Evolutionary conservation across 2,329 filamentous ascomycete genomes (phyloP).

Genomic region (Fusarium torreyae): DNA sequence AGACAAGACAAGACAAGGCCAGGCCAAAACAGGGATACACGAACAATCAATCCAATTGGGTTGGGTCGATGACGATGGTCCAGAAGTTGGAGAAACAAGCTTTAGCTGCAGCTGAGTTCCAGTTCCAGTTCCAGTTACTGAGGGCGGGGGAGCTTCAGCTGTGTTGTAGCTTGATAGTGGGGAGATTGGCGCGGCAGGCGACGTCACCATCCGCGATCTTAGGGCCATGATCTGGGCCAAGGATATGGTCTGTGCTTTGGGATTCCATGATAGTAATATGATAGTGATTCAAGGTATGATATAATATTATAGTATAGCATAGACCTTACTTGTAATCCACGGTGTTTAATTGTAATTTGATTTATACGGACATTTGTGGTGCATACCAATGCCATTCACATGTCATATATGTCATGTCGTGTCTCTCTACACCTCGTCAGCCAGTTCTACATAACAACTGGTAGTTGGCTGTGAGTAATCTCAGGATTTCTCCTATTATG

Average conservation of each 20-base stretch:
- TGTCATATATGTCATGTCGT: not conserved
- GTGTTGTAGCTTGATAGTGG: constrained; percentile 4
- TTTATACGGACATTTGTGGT: not conserved
- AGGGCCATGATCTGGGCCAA: not conserved
- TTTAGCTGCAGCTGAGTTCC: constrained; percentile 29
- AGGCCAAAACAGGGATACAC: constrained; percentile 36
- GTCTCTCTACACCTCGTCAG: no score
- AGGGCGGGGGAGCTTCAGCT: no score
- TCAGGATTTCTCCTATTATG: no score
- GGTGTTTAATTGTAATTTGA: no score
- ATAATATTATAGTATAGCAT: not conserved
- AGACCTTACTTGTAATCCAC: not conserved
- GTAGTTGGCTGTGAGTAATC: no score
- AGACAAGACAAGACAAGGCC: not conserved
- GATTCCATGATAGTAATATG: not conserved
- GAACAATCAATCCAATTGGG: constrained; percentile 30
- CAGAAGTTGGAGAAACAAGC: constrained; percentile 46
- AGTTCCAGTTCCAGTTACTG: no score
- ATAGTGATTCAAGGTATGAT: not conserved
- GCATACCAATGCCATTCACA: constrained; percentile 22
- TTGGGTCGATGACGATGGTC: constrained; percentile 41
- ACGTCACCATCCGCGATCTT: constrained; percentile 38
- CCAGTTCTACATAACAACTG: no score
- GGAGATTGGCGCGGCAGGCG: constrained; percentile 26
- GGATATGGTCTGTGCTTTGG: not conserved